Conservation (phyloP, 1,284 basidiomycete genomes). For the Trametes pubescens region DNA sequence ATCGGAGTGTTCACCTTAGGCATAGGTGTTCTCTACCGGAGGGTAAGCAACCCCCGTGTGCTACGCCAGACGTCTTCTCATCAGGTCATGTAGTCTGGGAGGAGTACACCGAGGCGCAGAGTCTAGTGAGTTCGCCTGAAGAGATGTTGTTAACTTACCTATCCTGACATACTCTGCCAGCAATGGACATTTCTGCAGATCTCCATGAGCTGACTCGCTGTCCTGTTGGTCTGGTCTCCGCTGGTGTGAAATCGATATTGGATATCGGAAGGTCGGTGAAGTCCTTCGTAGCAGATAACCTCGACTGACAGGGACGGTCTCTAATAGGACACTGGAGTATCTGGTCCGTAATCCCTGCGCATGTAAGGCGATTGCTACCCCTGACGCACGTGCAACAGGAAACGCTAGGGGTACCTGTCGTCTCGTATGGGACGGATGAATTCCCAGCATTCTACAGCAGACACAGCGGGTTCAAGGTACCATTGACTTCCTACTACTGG, state of each 20-base stretch:
- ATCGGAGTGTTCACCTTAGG: slow-evolving; percentile 1
- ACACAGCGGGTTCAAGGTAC: slow-evolving; percentile 83
- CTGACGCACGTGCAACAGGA: slow-evolving; percentile 64
- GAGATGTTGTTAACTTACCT: neutral
- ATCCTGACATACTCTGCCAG: slow-evolving; percentile 48
- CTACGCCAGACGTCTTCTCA: slow-evolving; percentile 4
- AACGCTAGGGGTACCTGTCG: slow-evolving; percentile 94
- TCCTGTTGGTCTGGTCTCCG: slow-evolving; percentile 90
- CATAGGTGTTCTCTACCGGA: slow-evolving; percentile 83
- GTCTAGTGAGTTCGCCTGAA: slow-evolving; percentile 61
- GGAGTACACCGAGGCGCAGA: slow-evolving; percentile 96
- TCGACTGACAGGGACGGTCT: neutral
- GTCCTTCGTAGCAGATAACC: neutral
- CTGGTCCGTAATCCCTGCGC: slow-evolving; percentile 58
- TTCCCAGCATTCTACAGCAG: slow-evolving; percentile 97
- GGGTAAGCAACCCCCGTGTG: slow-evolving; percentile 56
- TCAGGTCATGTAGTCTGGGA: slow-evolving; percentile 64
- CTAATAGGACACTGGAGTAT: slow-evolving; percentile 87
- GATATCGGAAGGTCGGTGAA: slow-evolving; percentile 81
- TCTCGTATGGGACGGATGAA: slow-evolving; percentile 81
- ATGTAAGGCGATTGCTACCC: neutral
- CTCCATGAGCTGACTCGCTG: slow-evolving; percentile 85
- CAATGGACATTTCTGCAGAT: slow-evolving; percentile 96
- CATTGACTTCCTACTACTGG: slow-evolving; percentile 16
- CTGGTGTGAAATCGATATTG: slow-evolving; percentile 95